These are phyloP conservation scores for Psilocybe sp. DNA, from an alignment of 768 basidiomycete genomes.

Conservation along the genomic window DNA sequence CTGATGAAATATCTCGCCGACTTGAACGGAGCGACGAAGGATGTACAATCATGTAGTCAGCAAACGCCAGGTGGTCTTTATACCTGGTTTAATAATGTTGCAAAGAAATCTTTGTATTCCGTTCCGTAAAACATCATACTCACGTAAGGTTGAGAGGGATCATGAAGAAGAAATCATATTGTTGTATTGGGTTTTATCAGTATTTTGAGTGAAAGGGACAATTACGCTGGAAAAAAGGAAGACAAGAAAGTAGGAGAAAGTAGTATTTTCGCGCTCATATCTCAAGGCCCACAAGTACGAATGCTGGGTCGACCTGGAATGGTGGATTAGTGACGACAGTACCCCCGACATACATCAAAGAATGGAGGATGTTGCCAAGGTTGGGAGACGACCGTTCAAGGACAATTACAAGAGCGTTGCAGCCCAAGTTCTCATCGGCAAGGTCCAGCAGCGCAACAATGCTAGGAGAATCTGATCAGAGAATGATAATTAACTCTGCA, in stretches of 20 bases:
- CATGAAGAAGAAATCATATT: too few relatives aligned
- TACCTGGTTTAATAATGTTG: too few relatives aligned
- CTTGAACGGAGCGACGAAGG: constrained; percentile 50
- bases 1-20: constrained; percentile 57
- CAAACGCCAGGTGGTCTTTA: neutral
- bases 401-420: constrained; percentile 75
- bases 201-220: too few relatives aligned
- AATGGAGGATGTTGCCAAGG: constrained; percentile 76
- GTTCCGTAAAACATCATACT: too few relatives aligned
- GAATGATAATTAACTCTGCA: constrained; percentile 5
- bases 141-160: too few relatives aligned
- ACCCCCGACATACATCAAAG: constrained; percentile 91
- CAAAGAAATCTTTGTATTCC: too few relatives aligned
- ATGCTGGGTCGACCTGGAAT: constrained; percentile 72
- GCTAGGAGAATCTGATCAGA: constrained; percentile 32
- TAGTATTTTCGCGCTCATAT: constrained; percentile 38
- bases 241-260: neutral
- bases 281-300: constrained; percentile 84
- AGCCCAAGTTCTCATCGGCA: constrained; percentile 80
- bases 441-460: constrained; percentile 86
- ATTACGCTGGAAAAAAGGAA: neutral
- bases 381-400: constrained; percentile 71
- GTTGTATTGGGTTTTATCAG: too few relatives aligned
- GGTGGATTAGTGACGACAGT: constrained; percentile 79
- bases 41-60: constrained; percentile 67